Evolutionary conservation across 352 stramenopile species (phyloP).

Genomic region (Phytophthora chlamydospora): DNA sequence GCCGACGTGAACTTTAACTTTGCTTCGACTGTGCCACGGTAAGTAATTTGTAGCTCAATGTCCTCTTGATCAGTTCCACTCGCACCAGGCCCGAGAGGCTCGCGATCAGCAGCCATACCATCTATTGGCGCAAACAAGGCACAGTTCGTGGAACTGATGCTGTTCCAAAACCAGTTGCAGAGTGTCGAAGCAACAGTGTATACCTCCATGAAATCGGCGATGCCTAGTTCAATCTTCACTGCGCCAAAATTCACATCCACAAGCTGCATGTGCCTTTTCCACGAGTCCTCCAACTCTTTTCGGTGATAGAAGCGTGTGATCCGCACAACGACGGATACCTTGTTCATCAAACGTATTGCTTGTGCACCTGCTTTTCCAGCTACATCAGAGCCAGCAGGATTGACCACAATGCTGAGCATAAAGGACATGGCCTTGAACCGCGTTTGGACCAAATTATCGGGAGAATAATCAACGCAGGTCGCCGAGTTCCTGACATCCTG

Average conservation of each 20-base stretch:
- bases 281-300: slow-evolving; percentile 41
- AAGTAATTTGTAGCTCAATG: slow-evolving; percentile 65
- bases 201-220: slow-evolving; percentile 46
- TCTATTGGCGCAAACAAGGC: slow-evolving; percentile 18
- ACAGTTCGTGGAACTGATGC: slow-evolving; percentile 15
- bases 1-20: slow-evolving; percentile 48
- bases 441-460: slow-evolving; percentile 66
- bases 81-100: neutral
- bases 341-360: slow-evolving; percentile 38
- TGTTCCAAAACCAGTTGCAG: slow-evolving; percentile 30
- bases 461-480: slow-evolving; percentile 60
- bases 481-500: slow-evolving; percentile 70
- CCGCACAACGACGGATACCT: slow-evolving; percentile 54
- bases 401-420: slow-evolving; percentile 47
- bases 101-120: slow-evolving; percentile 25
- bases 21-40: slow-evolving; percentile 51
- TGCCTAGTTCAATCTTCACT: slow-evolving; percentile 49
- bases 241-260: slow-evolving; percentile 63
- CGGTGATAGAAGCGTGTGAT: slow-evolving; percentile 65
- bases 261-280: slow-evolving; percentile 61
- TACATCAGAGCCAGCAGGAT: neutral
- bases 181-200: slow-evolving; percentile 27
- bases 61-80: slow-evolving; percentile 22
- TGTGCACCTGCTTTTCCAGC: neutral
- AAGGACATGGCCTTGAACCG: slow-evolving; percentile 71